phyloP scores from a whole-genome alignment of 768 basidiomycete genomes.

The Trichaptum fuscoviolaceum region DNA sequence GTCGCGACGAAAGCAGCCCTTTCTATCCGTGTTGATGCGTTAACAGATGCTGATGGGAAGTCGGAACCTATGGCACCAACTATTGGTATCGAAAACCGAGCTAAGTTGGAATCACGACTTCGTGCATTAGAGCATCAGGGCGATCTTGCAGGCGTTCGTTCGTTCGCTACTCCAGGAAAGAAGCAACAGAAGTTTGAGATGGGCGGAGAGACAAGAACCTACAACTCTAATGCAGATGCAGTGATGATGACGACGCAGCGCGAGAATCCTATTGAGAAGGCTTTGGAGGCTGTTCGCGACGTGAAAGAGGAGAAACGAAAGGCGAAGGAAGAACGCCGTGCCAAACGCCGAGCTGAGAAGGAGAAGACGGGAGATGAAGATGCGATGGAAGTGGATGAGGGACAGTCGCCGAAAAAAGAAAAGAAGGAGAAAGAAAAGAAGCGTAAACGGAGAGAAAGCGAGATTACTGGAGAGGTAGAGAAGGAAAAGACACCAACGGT shows the following conservation, averaged over 20 bases:
- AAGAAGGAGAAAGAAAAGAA: slow-evolving; percentile 35
- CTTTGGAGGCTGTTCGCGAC: slow-evolving; percentile 69
- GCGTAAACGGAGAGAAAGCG: slow-evolving; percentile 19
- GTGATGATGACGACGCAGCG: slow-evolving; percentile 84
- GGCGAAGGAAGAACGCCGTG: slow-evolving; percentile 71
- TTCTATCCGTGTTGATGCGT: slow-evolving; percentile 95
- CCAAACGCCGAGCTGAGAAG: slow-evolving; percentile 54
- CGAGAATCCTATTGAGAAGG: slow-evolving; percentile 62
- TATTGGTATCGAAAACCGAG: slow-evolving; percentile 89
- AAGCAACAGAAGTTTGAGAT: slow-evolving; percentile 81
- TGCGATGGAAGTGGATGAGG: slow-evolving; percentile 42
- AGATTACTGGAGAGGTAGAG: slow-evolving; percentile 31
- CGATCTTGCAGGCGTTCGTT: slow-evolving; percentile 67
- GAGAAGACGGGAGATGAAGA: slow-evolving; percentile 35
- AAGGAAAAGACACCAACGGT: slow-evolving; percentile 19
- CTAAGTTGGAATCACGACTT: slow-evolving; percentile 91
- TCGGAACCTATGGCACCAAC: slow-evolving; percentile 76
- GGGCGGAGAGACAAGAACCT: slow-evolving; percentile 71
- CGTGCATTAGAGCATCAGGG: slow-evolving; percentile 82
- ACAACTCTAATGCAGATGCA: slow-evolving; percentile 83
- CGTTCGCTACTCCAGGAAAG: slow-evolving; percentile 54
- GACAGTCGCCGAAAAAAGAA: slow-evolving; percentile 20
- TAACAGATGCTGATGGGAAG: slow-evolving; percentile 88
- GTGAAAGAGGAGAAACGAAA: slow-evolving; percentile 85
- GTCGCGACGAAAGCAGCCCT: slow-evolving; percentile 97